Conservation (phyloP, 2,329 filamentous ascomycete species). For the Pseudofabraea citricarpa region DNA sequence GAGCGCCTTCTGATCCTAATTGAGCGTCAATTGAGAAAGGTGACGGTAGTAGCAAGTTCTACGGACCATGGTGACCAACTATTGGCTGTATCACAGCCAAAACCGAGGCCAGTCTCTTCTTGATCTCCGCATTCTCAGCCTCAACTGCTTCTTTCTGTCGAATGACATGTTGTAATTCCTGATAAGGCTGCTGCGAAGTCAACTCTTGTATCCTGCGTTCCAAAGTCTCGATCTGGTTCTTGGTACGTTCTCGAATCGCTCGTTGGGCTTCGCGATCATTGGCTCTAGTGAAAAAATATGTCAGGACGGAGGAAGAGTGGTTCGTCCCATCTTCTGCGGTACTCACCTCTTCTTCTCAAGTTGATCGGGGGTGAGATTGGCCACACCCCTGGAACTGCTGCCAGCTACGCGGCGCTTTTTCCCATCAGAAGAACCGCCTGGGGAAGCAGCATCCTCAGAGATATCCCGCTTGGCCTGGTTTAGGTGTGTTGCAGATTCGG, state of each 20-base stretch:
- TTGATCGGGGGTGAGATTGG: conserved; percentile 83
- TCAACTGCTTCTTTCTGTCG: conserved; percentile 73
- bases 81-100: conserved; percentile 60
- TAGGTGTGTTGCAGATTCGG: no score
- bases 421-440: conserved; percentile 17
- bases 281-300: conserved; percentile 40
- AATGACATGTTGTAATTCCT: conserved; percentile 73
- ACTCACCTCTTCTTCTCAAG: conserved; percentile 70
- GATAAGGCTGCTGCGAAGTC: conserved; percentile 71
- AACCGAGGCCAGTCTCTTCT: conserved; percentile 60
- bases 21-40: no score
- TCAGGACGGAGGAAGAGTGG: no score
- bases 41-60: no score
- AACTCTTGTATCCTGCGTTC: conserved; percentile 74
- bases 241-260: conserved; percentile 81
- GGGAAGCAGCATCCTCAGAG: background rate
- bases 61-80: conserved; percentile 32
- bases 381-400: conserved; percentile 70
- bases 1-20: conserved; percentile 13
- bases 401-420: conserved; percentile 37
- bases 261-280: conserved; percentile 90
- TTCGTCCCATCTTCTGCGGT: no score
- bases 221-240: conserved; percentile 77
- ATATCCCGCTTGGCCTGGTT: background rate
- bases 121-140: conserved; percentile 76